These are phyloP conservation scores for Elymus sibiricus DNA, from an alignment of 176 grass and related monocot species.

Conservation along the genomic window DNA sequence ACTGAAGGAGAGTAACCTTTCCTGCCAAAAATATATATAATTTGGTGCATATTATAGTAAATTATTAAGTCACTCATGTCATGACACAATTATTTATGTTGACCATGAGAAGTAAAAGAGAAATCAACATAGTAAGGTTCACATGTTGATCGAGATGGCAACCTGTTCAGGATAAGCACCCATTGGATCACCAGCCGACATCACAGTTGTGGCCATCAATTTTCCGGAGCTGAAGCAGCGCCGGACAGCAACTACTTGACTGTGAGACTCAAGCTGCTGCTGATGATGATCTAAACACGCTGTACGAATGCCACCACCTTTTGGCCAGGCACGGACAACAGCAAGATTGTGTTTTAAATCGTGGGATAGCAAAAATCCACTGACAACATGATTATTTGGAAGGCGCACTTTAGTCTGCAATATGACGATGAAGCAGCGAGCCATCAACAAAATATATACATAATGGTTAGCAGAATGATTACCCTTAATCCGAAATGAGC, in stretches of 20 bases:
- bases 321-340: neutral
- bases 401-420: conserved; percentile 4
- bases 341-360: neutral
- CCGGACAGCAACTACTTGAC: neutral
- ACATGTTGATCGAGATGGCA: neutral
- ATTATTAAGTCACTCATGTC: neutral
- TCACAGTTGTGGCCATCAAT: neutral
- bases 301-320: neutral
- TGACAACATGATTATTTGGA: neutral
- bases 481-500: neutral
- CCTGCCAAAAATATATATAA: neutral
- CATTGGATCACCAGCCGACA: neutral
- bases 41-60: neutral
- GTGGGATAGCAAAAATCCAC: neutral
- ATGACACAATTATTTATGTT: neutral
- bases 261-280: neutral
- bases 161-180: neutral
- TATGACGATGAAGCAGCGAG: neutral
- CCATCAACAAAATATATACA: neutral
- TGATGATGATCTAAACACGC: neutral
- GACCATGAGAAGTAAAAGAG: neutral
- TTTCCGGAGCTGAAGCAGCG: neutral
- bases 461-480: neutral
- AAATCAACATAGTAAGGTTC: neutral
- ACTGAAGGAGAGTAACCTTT: neutral